Percentiles rank a stretch among this genome's conserved stretches.
These are phyloP conservation scores for Salvia splendens DNA, from an alignment of 257 asterid genomes.

Conservation along the genomic window DNA sequence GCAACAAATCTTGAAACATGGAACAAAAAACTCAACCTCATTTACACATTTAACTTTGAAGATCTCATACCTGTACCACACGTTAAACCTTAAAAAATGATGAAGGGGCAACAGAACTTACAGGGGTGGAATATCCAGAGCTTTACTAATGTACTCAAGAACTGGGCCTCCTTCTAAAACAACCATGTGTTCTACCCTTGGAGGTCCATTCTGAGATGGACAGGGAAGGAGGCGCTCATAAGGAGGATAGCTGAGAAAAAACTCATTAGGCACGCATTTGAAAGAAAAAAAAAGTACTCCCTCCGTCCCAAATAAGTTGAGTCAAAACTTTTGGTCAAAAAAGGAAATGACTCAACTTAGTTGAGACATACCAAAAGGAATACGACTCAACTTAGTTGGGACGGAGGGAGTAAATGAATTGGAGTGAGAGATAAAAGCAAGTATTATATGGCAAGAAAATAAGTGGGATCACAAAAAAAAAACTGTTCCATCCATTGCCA, in stretches of 20 bases:
- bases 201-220: constrained; percentile 72
- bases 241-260: constrained; percentile 55
- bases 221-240: constrained; percentile 88
- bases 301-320: no score
- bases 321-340: no score
- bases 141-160: constrained; percentile 57
- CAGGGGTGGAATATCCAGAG: constrained; percentile 79
- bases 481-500: constrained; percentile 8
- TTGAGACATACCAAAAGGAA: no score
- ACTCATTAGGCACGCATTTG: not conserved
- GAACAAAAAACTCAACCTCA: constrained; percentile 33
- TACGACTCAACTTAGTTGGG: no score
- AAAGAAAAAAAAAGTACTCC: not conserved
- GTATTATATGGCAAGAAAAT: constrained; percentile 3
- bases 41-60: constrained; percentile 17
- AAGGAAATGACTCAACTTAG: no score
- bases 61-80: constrained; percentile 27
- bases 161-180: constrained; percentile 82
- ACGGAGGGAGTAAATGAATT: constrained; percentile 2
- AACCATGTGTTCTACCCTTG: constrained; percentile 87
- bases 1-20: constrained; percentile 69
- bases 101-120: constrained; percentile 42
- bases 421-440: constrained; percentile 1
- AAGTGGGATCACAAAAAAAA: not conserved
- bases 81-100: constrained; percentile 8